Conservation (phyloP, 768 basidiomycete genomes). For the Clitopilus hobsonii region DNA sequence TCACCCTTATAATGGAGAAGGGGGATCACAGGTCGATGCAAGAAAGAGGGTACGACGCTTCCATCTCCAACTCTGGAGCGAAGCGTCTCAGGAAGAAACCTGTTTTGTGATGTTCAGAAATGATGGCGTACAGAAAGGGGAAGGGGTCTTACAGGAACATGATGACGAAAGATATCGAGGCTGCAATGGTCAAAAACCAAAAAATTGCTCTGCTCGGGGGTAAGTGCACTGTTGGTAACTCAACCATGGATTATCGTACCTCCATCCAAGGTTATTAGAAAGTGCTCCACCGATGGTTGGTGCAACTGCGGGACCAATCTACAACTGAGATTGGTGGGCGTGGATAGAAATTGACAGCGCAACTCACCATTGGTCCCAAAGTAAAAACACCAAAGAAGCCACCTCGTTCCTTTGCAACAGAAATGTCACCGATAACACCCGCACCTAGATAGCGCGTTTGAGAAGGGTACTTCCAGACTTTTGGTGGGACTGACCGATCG, state of each 20-base stretch:
- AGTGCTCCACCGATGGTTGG: constrained; percentile 59
- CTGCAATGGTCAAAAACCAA: constrained; percentile 54
- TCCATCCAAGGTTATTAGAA: constrained; percentile 58
- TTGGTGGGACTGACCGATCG: constrained; percentile 45
- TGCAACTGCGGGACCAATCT: constrained; percentile 59
- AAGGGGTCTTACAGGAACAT: constrained; percentile 36
- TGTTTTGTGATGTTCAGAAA: constrained; percentile 24
- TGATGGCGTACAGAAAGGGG: constrained; percentile 4
- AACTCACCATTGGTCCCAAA: constrained; percentile 53
- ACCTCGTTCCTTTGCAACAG: constrained; percentile 67
- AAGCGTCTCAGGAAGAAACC: constrained; percentile 50
- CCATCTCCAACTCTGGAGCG: constrained; percentile 52
- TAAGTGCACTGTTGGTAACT: not conserved
- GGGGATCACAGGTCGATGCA: constrained; percentile 54
- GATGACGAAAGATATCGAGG: constrained; percentile 38
- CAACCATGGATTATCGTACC: constrained; percentile 25
- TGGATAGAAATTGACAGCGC: not conserved
- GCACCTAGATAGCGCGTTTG: constrained; percentile 37
- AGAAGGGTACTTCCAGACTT: not conserved
- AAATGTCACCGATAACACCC: constrained; percentile 77
- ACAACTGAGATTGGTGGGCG: constrained; percentile 12
- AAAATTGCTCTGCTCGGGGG: constrained; percentile 51
- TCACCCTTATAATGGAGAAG: constrained; percentile 27
- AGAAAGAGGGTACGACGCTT: constrained; percentile 37
- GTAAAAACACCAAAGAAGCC: constrained; percentile 67